A percentile compares a stretch with the other conserved stretches of the same genome.
These are phyloP conservation scores for Tulasnella sp. DNA, from an alignment of 768 basidiomycete species.

Conservation along the genomic window DNA sequence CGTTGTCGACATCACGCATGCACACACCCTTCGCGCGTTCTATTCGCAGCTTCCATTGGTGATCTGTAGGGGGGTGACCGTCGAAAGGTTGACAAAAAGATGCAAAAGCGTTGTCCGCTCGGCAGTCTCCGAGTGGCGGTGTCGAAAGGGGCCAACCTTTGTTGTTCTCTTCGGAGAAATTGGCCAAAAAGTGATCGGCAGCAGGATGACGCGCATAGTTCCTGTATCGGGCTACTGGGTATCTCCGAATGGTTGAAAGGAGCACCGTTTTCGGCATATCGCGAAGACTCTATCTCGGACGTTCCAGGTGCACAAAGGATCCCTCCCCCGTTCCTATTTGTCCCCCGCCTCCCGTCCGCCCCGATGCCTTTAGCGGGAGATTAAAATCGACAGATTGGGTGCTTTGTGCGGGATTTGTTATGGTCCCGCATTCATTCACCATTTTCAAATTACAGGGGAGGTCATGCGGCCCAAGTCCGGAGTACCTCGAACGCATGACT, in stretches of 20 bases:
- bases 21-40: background rate
- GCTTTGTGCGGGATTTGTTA: background rate
- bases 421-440: background rate
- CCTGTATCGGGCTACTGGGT: background rate
- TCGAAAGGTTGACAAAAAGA: no score
- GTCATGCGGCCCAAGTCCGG: background rate
- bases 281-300: background rate
- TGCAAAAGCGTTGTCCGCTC: no score
- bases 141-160: background rate
- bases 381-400: background rate
- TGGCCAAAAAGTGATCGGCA: background rate
- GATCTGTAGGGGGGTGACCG: no score
- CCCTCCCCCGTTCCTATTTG: background rate
- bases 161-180: background rate
- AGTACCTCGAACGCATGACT: background rate
- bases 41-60: background rate
- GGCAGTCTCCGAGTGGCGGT: slow-evolving; percentile 2
- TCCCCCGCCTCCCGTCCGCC: background rate
- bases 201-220: background rate
- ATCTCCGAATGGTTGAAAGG: background rate
- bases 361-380: background rate
- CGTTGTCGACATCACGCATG: background rate
- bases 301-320: background rate
- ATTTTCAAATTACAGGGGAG: background rate
- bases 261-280: slow-evolving; percentile 1